Base-by-base conservation (phyloP, 148 eudicot species). In the Tetragonia tetragonoides region DNA sequence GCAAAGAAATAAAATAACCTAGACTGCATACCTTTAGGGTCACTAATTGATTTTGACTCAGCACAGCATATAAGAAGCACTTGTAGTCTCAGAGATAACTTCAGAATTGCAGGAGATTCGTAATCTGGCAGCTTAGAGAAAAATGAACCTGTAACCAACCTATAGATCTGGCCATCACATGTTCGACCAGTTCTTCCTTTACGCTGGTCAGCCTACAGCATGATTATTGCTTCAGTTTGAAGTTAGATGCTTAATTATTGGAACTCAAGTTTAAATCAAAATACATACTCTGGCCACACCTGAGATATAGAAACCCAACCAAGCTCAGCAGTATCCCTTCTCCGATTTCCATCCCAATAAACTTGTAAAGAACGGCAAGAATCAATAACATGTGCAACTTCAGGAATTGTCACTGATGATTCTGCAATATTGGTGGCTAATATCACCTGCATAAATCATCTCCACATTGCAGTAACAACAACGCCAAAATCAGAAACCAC, bases 371-470 rank as follows among this genome's bases (percentile, higher is more conserved):
- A 95, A 15, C 97, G 92, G 75, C 96, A 91, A 60, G 97, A 90
- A 82, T 95, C 98, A 84, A 95, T 91, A 23, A 95, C 97, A 86
- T 92, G 84, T 14, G 97, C 98, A 66, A 92, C 97, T 88, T 89
- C 89, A 49, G 98, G 98, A 75, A 95, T 95, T 24, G 98, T 95
- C 17, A 95, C 98, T 51, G 98, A 95, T 81, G 98, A 95, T 79
- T 95, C 98, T 66, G 98, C 98, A 84, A 95, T 95, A 83, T 95
- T 95, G 47, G 98, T 95, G 11, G 98, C 98, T 84, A 95, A 82
- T 72, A 95, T 95, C n/a, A 95, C 96, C 98, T 95, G 90, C 84
- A 84, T 21, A 66, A 72, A 75, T 61, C 51, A 61, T 56, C 56
- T 44, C 70, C 73, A 23, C 20, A 68, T 66, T 24, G 75, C 59